Percentiles rank a stretch among this genome's conserved stretches.
Conservation (phyloP, 495 filamentous ascomycete species). For the Tuber indicum region DNA sequence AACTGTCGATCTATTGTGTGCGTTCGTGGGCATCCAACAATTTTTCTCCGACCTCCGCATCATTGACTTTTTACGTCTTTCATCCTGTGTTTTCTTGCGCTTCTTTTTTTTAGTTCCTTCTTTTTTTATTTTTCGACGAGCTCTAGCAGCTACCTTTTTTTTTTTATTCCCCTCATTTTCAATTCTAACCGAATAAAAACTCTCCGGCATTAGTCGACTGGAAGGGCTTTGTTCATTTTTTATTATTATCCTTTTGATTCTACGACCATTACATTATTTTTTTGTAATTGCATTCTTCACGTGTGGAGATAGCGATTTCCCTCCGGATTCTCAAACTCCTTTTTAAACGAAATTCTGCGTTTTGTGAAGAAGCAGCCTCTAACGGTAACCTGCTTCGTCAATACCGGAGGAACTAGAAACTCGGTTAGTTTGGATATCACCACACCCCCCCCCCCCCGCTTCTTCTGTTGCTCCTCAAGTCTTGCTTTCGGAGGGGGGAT, state of each 20-base stretch:
- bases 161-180: conserved; percentile 4
- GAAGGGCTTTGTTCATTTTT: conserved; percentile 14
- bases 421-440: conserved; percentile 28
- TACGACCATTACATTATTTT: conserved; percentile 29
- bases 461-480: conserved; percentile 1
- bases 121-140: conserved; percentile 13
- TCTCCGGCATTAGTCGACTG: not conserved
- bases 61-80: conserved; percentile 21
- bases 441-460: not conserved
- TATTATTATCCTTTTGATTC: conserved; percentile 16
- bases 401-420: conserved; percentile 27
- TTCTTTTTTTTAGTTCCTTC: conserved; percentile 16
- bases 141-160: conserved; percentile 36
- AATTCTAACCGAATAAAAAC: not conserved
- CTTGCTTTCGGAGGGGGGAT: not conserved
- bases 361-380: conserved; percentile 6
- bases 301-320: conserved; percentile 30
- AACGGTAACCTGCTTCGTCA: conserved; percentile 12
- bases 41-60: conserved; percentile 22
- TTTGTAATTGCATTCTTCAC: conserved; percentile 28
- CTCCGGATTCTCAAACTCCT: conserved; percentile 18
- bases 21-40: conserved; percentile 23
- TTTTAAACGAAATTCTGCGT: conserved; percentile 31
- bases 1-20: conserved; percentile 20
- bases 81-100: conserved; percentile 18